A percentile compares a stretch with the other conserved stretches of the same genome.
Evolutionary conservation across 768 basidiomycete genomes (phyloP).

Genomic region (Rhodocollybia butyracea): DNA sequence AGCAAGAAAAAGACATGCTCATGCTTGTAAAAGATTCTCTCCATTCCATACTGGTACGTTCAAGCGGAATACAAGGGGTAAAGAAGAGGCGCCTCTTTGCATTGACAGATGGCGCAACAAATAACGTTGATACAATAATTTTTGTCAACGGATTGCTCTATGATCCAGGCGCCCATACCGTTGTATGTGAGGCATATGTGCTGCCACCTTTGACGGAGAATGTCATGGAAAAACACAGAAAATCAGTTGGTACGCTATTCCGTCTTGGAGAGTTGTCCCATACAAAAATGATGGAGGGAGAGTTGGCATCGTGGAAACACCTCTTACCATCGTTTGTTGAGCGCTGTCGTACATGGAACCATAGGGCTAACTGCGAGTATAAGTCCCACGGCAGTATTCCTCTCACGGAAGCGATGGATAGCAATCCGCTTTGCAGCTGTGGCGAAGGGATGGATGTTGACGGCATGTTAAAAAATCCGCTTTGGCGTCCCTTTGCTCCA

Average conservation of each 20-base stretch:
- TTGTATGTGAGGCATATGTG: slow-evolving; percentile 40
- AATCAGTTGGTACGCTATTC: slow-evolving; percentile 8
- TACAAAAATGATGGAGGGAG: slow-evolving; percentile 14
- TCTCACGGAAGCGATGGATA: slow-evolving; percentile 23
- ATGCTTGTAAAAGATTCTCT: slow-evolving; percentile 28
- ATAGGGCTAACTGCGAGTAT: slow-evolving; percentile 37
- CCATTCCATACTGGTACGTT: slow-evolving; percentile 18
- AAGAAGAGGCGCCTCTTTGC: slow-evolving; percentile 17
- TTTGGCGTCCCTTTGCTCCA: slow-evolving; percentile 28
- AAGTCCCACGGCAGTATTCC: slow-evolving; percentile 22
- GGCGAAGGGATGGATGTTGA: slow-evolving; percentile 34
- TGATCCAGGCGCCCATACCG: slow-evolving; percentile 38
- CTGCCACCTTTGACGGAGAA: slow-evolving; percentile 25
- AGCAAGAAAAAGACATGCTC: slow-evolving; percentile 17
- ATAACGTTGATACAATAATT: slow-evolving; percentile 30
- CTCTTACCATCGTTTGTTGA: slow-evolving; percentile 37
- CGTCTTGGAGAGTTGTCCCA: neutral
- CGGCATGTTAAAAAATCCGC: slow-evolving; percentile 18
- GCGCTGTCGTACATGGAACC: slow-evolving; percentile 36
- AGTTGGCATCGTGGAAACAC: slow-evolving; percentile 35
- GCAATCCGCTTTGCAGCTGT: slow-evolving; percentile 36
- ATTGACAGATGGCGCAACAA: slow-evolving; percentile 13
- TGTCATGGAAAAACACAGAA: slow-evolving; percentile 5
- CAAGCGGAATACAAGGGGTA: slow-evolving; percentile 18
- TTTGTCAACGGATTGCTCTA: slow-evolving; percentile 33